phyloP scores from a whole-genome alignment of 2,329 filamentous ascomycete species.

The Colletotrichum aenigma region DNA sequence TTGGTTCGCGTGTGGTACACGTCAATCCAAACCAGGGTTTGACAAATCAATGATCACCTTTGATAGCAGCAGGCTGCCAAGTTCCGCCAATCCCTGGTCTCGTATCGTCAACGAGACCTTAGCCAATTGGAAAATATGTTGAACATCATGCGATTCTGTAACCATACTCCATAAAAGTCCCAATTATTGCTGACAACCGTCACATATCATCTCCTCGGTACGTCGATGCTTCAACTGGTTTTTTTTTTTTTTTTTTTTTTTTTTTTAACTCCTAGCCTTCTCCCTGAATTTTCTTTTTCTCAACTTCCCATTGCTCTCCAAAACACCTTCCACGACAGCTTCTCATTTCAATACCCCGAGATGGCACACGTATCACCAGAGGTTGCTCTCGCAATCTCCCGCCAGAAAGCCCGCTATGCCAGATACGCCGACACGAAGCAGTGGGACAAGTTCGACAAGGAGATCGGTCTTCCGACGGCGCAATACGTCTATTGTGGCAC shows the following conservation, averaged over 20 bases:
- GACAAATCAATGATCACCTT: not conserved
- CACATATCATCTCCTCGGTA: not conserved
- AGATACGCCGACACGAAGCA: slow-evolving; percentile 30
- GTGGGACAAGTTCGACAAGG: slow-evolving; percentile 25
- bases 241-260: too few species aligned
- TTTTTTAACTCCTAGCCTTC: not conserved
- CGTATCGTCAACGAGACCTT: not conserved
- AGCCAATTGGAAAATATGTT: not conserved
- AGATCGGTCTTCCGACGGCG: slow-evolving; percentile 26
- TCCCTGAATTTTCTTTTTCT: not conserved
- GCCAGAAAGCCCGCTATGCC: slow-evolving; percentile 29
- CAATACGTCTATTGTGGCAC: slow-evolving; percentile 19
- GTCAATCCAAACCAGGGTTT: not conserved
- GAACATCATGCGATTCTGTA: not conserved
- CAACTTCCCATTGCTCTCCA: too few species aligned
- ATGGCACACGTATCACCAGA: slow-evolving; percentile 26
- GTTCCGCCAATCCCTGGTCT: not conserved
- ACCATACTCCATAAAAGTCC: not conserved
- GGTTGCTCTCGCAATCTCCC: slow-evolving; percentile 25
- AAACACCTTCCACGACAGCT: too few species aligned
- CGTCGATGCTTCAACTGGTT: not conserved
- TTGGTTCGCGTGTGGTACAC: not conserved
- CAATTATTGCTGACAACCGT: not conserved
- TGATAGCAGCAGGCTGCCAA: not conserved
- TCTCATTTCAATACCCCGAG: not conserved